Conservation (phyloP, 495 filamentous ascomycete genomes). For the Astrothelium macrocarpum region DNA sequence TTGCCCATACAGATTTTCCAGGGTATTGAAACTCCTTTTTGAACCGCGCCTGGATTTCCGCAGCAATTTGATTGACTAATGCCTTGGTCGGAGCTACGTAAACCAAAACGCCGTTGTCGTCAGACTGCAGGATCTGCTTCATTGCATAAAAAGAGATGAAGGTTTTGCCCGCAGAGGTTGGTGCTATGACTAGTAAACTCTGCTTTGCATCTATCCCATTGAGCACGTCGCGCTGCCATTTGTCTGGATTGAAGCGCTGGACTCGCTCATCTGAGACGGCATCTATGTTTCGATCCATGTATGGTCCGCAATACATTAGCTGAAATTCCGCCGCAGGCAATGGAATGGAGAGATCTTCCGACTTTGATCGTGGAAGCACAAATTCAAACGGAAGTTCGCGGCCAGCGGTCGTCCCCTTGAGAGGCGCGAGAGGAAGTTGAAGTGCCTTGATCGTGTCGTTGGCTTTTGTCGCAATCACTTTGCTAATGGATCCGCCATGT, state of each 20-base stretch:
- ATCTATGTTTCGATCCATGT: constrained; percentile 63
- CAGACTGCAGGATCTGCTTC: constrained; percentile 57
- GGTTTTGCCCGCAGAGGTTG: constrained; percentile 60
- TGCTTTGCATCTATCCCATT: constrained; percentile 59
- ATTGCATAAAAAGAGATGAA: constrained; percentile 69
- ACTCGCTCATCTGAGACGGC: constrained; percentile 55
- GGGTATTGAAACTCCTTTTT: constrained; percentile 47
- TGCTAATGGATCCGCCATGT: constrained; percentile 26
- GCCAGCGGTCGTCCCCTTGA: constrained; percentile 19
- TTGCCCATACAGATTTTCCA: constrained; percentile 65
- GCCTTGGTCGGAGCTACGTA: constrained; percentile 79
- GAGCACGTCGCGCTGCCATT: constrained; percentile 64
- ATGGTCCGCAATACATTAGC: constrained; percentile 57
- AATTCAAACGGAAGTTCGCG: constrained; percentile 34
- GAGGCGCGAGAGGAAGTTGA: constrained; percentile 23
- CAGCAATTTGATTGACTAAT: constrained; percentile 73
- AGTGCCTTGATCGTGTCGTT: constrained; percentile 25
- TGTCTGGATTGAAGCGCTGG: constrained; percentile 56
- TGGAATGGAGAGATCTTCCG: constrained; percentile 19
- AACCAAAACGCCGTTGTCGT: constrained; percentile 59
- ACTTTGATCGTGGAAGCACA: constrained; percentile 19
- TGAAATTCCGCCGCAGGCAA: constrained; percentile 47
- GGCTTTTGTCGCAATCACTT: constrained; percentile 21
- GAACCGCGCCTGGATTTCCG: constrained; percentile 61
- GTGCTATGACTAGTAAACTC: constrained; percentile 66